phyloP scores from a whole-genome alignment of 129 eudicot genomes.

The Mikania micrantha region DNA sequence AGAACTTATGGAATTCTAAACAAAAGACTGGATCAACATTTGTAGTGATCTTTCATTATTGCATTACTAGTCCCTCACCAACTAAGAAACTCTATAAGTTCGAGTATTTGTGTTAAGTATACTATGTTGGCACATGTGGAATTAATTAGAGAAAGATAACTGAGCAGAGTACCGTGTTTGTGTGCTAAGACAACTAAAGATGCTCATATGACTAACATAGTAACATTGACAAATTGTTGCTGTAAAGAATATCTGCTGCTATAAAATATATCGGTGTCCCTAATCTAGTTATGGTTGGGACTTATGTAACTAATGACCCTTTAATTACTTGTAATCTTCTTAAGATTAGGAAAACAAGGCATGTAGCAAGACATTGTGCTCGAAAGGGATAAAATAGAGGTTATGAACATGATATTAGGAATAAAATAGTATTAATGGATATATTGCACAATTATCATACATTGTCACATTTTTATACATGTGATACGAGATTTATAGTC shows the following conservation, averaged over 20 bases:
- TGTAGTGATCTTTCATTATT: neutral
- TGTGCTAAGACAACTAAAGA: neutral
- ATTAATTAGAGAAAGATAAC: neutral
- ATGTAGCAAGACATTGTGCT: neutral
- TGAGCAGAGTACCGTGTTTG: neutral
- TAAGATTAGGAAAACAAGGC: neutral
- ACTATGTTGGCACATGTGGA: neutral
- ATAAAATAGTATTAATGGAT: neutral
- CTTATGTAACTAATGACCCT: neutral
- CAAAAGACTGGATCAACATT: neutral
- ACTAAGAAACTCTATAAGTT: neutral
- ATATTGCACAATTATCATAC: neutral
- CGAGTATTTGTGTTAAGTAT: neutral
- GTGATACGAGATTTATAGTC: neutral
- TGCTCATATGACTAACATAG: neutral
- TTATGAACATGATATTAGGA: neutral
- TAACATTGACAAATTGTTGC: neutral
- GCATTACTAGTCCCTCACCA: neutral
- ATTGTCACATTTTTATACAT: neutral
- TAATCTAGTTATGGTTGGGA: neutral
- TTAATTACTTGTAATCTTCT: neutral
- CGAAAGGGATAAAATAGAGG: neutral
- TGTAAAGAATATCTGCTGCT: neutral
- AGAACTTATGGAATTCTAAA: neutral
- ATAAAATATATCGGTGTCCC: neutral